Evolutionary conservation across 1,284 basidiomycete genomes (phyloP), one percentile per base, ranked within the genome.

Genomic region (Naganishia cerealis): DNA sequence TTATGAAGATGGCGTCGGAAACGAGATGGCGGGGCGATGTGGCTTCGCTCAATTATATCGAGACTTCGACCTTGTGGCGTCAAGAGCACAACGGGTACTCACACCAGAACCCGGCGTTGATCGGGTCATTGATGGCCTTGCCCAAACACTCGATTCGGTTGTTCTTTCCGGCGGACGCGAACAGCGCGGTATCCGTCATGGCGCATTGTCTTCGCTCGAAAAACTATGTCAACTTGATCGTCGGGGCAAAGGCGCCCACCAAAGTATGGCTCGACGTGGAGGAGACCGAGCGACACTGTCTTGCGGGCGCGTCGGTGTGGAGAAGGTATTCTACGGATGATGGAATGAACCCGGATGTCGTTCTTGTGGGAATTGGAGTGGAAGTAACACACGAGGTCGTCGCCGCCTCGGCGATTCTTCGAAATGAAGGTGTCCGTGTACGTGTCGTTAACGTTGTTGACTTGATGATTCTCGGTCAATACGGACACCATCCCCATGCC

Each of bases 141-240:
- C 92, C 92, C 71, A 84, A 89, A 18, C 81, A 82, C 54, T 83
- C 88, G 57, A 89, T 89, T 0, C 86, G 92, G 16, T 89, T 94
- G 48, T 94, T 94, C 78, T 83, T 94, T 42, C 91, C 92, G 0
- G 90, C 91, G n/a, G 92, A 94, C 76, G 88, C 89, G 42, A 94
- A 94, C 79, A 90, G 89, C 73, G 87, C 89, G 80, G 80, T 93
- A 68, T 89, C 88, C 52, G 82, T 81, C 26, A 84, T 93, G 67
- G 86, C 88, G 4, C 92, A 94, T 79, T 92, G 90, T 73, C 78
- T 94, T 71, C 82, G 88, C 57, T 87, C 90, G 38, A 90, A 89
- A 82, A 89, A 92, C 80, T 92, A 75, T 67, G 73, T 79, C 76
- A 79, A 75, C 71, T 72, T 80, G 36, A 89, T 94, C 83, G 90